Evolutionary conservation across 371 early-diverging fungal species (phyloP).

Genomic region (Mucor velutinosus): DNA sequence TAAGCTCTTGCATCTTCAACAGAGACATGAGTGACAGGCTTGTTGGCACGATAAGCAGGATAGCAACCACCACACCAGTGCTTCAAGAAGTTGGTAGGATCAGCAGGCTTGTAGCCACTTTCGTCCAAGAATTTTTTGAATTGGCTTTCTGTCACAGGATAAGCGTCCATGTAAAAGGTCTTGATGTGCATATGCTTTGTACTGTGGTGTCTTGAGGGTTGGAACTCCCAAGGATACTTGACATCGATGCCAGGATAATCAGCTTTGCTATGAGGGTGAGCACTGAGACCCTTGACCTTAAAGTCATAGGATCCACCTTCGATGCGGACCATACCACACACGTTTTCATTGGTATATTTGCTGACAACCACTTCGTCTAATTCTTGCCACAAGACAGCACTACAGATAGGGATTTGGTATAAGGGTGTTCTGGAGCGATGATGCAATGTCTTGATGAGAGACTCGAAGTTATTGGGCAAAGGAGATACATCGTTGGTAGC

Average conservation of each 20-base stretch:
- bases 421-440: constrained; percentile 17
- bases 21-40: constrained; percentile 34
- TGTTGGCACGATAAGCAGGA: constrained; percentile 28
- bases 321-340: constrained; percentile 33
- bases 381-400: constrained; percentile 31
- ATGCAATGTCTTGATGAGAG: constrained; percentile 13
- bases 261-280: constrained; percentile 5
- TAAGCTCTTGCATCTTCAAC: constrained; percentile 39
- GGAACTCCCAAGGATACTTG: constrained; percentile 34
- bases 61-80: constrained; percentile 34
- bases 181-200: constrained; percentile 27
- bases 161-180: constrained; percentile 33
- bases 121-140: constrained; percentile 32
- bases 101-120: constrained; percentile 25
- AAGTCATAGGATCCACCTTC: constrained; percentile 30
- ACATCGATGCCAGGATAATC: constrained; percentile 28
- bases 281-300: constrained; percentile 16
- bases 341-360: constrained; percentile 2
- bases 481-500: constrained; percentile 23
- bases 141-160: constrained; percentile 32
- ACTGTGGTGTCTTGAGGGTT: constrained; percentile 21
- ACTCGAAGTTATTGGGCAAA: constrained; percentile 21
- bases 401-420: constrained; percentile 16
- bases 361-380: constrained; percentile 28
- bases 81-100: constrained; percentile 33